Evolutionary conservation across 345 rosid genomes (phyloP).

Genomic region (Passiflora organensis): DNA sequence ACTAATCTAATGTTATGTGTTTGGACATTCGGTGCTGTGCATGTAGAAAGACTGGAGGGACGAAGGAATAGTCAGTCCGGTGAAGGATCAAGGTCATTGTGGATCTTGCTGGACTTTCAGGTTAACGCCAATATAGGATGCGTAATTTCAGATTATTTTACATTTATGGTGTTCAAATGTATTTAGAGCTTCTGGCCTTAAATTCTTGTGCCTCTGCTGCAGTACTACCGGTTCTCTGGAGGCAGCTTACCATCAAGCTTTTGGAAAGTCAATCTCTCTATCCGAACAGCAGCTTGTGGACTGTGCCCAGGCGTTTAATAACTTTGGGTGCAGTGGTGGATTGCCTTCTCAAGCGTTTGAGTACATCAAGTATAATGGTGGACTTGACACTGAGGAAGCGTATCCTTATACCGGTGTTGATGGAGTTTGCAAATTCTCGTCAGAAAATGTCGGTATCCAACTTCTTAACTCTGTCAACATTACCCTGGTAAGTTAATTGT

Average conservation of each 20-base stretch:
- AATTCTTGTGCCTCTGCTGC: conserved; percentile 10
- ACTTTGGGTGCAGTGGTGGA: conserved; percentile 88
- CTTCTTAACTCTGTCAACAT: conserved; percentile 74
- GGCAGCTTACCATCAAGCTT: conserved; percentile 95
- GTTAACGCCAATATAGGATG: conserved; percentile 25
- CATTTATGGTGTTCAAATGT: neutral
- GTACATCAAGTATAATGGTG: conserved; percentile 85
- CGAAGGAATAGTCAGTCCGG: conserved; percentile 76
- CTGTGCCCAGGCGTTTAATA: conserved; percentile 85
- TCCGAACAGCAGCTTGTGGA: conserved; percentile 99
- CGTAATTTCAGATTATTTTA: neutral
- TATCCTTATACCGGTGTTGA: conserved; percentile 71
- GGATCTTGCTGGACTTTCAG: conserved; percentile 99
- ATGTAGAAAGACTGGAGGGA: conserved; percentile 92
- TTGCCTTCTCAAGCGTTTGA: conserved; percentile 98
- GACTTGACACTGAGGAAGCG: conserved; percentile 87
- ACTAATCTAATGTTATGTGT: too few species aligned
- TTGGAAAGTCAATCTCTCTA: conserved; percentile 68
- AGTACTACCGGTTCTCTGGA: conserved; percentile 98
- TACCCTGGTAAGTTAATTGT: conserved; percentile 52
- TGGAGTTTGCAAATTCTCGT: conserved; percentile 67
- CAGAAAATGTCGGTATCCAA: conserved; percentile 67
- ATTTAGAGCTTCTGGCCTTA: neutral
- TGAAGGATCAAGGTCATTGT: conserved; percentile 86
- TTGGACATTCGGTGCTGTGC: neutral